phyloP scores from a whole-genome alignment of 2,329 filamentous ascomycete species.

The Hypoxylon sp. region DNA sequence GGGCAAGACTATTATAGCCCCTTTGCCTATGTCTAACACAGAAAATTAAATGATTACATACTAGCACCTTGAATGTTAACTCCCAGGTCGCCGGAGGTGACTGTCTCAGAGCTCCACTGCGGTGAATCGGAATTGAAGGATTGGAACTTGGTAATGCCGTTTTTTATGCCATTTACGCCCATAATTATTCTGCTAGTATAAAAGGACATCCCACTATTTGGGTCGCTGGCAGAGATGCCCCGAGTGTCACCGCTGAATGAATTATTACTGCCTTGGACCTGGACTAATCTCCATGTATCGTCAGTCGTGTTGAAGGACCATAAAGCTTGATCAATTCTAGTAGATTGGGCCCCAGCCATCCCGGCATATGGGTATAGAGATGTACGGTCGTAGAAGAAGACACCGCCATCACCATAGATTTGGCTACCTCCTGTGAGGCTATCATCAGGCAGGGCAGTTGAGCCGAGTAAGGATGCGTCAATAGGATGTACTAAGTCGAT shows the following conservation, averaged over 20 bases:
- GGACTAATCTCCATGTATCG: conserved; percentile 24
- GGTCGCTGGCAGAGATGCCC: conserved; percentile 35
- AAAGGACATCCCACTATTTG: conserved; percentile 38
- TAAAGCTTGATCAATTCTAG: conserved; percentile 30
- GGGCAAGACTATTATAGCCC: neutral
- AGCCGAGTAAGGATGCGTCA: conserved; percentile 28
- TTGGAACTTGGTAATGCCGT: conserved; percentile 41
- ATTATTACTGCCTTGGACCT: conserved; percentile 30
- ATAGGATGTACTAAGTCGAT: conserved; percentile 38
- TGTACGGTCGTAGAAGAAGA: conserved; percentile 43
- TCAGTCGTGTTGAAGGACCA: conserved; percentile 41
- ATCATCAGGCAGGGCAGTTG: conserved; percentile 25
- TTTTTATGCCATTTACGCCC: conserved; percentile 33
- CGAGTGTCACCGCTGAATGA: conserved; percentile 20
- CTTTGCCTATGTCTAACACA: neutral
- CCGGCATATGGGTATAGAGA: conserved; percentile 40
- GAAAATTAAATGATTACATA: neutral
- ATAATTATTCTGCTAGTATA: conserved; percentile 37
- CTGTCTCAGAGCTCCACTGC: conserved; percentile 34
- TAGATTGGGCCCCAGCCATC: conserved; percentile 22
- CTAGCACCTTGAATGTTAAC: conserved; percentile 41
- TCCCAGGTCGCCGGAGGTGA: conserved; percentile 23
- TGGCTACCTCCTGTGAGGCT: conserved; percentile 21
- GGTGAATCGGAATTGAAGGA: conserved; percentile 24
- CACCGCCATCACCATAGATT: conserved; percentile 22